Conservation (phyloP, 2,329 filamentous ascomycete genomes). For the Curvularia verruculosa region DNA sequence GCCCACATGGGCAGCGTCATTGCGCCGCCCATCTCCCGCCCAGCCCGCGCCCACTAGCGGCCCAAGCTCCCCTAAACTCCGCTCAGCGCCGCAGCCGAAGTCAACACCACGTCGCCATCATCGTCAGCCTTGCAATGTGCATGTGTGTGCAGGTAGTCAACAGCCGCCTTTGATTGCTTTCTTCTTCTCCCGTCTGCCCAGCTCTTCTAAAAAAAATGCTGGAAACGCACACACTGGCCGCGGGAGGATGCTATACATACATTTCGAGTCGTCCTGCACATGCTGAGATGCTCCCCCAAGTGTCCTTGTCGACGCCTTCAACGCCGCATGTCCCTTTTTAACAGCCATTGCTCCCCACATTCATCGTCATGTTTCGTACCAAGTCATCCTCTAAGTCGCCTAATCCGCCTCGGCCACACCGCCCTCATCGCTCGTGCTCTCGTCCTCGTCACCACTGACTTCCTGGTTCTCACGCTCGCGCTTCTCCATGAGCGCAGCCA, state of each 20-base stretch:
- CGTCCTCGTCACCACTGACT: slow-evolving; percentile 95
- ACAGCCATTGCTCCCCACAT: slow-evolving; percentile 21
- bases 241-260: slow-evolving; percentile 17
- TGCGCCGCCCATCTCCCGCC: slow-evolving; percentile 14
- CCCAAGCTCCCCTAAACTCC: slow-evolving; percentile 18
- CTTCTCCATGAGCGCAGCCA: slow-evolving; percentile 99
- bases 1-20: slow-evolving; percentile 24
- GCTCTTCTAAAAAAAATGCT: slow-evolving; percentile 5
- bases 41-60: slow-evolving; percentile 9
- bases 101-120: slow-evolving; percentile 3
- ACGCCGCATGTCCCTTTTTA: slow-evolving; percentile 41
- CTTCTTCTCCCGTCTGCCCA: not conserved
- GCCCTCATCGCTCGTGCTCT: slow-evolving; percentile 94
- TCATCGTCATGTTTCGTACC: slow-evolving; percentile 25
- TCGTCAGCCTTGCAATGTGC: not conserved
- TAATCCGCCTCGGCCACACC: slow-evolving; percentile 48
- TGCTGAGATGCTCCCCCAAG: slow-evolving; percentile 21
- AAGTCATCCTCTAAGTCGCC: slow-evolving; percentile 14
- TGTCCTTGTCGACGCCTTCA: slow-evolving; percentile 22
- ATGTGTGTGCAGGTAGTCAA: not conserved
- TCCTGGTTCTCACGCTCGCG: slow-evolving; percentile 96
- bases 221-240: slow-evolving; percentile 1
- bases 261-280: slow-evolving; percentile 27
- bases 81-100: not conserved
- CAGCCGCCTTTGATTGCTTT: not conserved